These are phyloP conservation scores for Septoria petroselini DNA, from an alignment of 2,329 filamentous ascomycete genomes.

Conservation along the genomic window DNA sequence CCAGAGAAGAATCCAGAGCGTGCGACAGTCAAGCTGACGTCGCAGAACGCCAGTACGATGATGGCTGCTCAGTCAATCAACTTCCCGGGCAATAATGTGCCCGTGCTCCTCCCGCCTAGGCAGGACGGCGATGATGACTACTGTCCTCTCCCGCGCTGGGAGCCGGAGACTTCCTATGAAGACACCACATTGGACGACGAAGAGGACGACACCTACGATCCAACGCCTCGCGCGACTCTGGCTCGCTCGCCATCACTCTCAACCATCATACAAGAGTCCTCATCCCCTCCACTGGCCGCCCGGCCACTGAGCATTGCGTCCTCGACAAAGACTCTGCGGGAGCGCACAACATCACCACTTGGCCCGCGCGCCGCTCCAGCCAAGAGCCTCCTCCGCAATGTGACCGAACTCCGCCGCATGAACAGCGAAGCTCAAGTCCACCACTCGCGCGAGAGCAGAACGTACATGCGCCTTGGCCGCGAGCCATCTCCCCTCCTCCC, in stretches of 20 bases:
- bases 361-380: conserved; percentile 40
- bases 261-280: conserved; percentile 23
- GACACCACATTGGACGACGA: conserved; percentile 6
- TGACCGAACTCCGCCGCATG: conserved; percentile 44
- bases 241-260: conserved; percentile 22
- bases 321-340: conserved; percentile 2
- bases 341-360: conserved; percentile 7
- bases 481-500: conserved; percentile 40
- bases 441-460: conserved; percentile 33
- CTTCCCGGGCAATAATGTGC: conserved; percentile 26
- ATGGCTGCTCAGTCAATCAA: conserved; percentile 24
- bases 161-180: conserved; percentile 3
- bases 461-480: conserved; percentile 43
- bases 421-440: conserved; percentile 40
- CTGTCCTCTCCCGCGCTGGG: conserved; percentile 18
- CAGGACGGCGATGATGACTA: conserved; percentile 12
- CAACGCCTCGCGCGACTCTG: conserved; percentile 12
- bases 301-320: conserved; percentile 10
- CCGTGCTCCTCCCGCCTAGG: conserved; percentile 28
- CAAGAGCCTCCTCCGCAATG: conserved; percentile 40
- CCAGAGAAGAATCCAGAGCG: conserved; percentile 13
- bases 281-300: conserved; percentile 12
- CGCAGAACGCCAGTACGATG: conserved; percentile 37
- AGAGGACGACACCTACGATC: conserved; percentile 3
- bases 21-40: conserved; percentile 26